Evolutionary conservation across 805 yeast genomes (phyloP).

Genomic region (Kazachstania bromeliacearum): DNA sequence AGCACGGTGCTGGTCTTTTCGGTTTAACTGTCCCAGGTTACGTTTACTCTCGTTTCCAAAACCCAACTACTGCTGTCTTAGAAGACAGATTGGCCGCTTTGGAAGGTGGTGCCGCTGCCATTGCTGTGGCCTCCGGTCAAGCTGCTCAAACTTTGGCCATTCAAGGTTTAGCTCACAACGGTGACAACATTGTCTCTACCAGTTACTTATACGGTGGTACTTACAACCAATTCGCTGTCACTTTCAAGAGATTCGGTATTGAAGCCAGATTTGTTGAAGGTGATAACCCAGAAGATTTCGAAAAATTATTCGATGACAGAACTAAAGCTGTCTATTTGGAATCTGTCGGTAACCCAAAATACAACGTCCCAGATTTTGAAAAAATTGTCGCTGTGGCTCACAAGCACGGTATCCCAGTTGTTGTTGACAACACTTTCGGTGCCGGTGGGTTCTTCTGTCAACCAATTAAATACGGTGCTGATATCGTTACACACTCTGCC

Average conservation of each 20-base stretch:
- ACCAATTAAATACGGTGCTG: constrained; percentile 86
- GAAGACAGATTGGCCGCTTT: constrained; percentile 89
- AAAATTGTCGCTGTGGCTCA: constrained; percentile 68
- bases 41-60: constrained; percentile 82
- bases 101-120: constrained; percentile 86
- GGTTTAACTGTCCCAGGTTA: constrained; percentile 77
- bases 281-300: constrained; percentile 64
- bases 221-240: constrained; percentile 87
- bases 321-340: constrained; percentile 89
- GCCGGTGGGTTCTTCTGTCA: constrained; percentile 86
- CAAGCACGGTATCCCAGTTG: constrained; percentile 77
- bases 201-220: constrained; percentile 92
- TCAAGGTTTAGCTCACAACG: constrained; percentile 72
- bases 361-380: constrained; percentile 86
- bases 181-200: constrained; percentile 85
- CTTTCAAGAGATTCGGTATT: constrained; percentile 82
- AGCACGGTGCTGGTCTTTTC: constrained; percentile 87
- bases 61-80: constrained; percentile 87
- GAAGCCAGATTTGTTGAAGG: constrained; percentile 80
- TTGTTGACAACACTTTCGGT: constrained; percentile 94
- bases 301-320: constrained; percentile 61
- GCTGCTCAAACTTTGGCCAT: constrained; percentile 88
- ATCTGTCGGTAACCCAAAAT: constrained; percentile 87
- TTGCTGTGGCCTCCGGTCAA: constrained; percentile 91
- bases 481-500: constrained; percentile 86